Percentiles rank a stretch among this genome's conserved stretches.
These are phyloP conservation scores for Stagonosporopsis vannaccii DNA, from an alignment of 2,329 filamentous ascomycete species.

Conservation along the genomic window DNA sequence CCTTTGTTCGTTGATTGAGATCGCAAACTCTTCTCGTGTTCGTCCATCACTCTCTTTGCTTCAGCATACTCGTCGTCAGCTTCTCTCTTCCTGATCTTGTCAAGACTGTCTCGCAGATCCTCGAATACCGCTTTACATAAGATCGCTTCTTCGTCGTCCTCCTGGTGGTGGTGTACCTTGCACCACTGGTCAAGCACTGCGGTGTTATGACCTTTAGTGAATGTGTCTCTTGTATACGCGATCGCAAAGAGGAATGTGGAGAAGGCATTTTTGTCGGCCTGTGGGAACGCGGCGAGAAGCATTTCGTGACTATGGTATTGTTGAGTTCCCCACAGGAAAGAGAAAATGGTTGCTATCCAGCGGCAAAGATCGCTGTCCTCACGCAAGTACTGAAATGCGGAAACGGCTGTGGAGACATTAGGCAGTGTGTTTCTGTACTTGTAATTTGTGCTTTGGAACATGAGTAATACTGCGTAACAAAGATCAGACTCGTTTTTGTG, in stretches of 20 bases:
- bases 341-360: constrained; percentile 25
- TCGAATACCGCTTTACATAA: constrained; percentile 1
- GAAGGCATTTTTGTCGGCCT: constrained; percentile 5
- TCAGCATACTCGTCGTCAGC: neutral
- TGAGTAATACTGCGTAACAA: constrained; percentile 19
- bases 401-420: neutral
- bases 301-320: constrained; percentile 5
- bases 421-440: constrained; percentile 2
- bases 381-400: constrained; percentile 23
- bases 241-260: constrained; percentile 20
- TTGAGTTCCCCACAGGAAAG: constrained; percentile 23
- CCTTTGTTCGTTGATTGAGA: neutral
- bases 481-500: neutral
- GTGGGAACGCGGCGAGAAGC: constrained; percentile 1
- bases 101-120: neutral
- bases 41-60: neutral
- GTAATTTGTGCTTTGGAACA: constrained; percentile 24
- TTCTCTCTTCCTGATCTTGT: neutral
- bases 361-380: constrained; percentile 18
- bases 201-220: constrained; percentile 14
- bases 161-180: constrained; percentile 18
- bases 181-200: constrained; percentile 23
- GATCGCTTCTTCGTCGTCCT: constrained; percentile 5
- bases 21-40: neutral
- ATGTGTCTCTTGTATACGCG: constrained; percentile 8